These are phyloP conservation scores for Cladosporium sp. DNA, from an alignment of 2,329 filamentous ascomycete genomes.

Conservation along the genomic window DNA sequence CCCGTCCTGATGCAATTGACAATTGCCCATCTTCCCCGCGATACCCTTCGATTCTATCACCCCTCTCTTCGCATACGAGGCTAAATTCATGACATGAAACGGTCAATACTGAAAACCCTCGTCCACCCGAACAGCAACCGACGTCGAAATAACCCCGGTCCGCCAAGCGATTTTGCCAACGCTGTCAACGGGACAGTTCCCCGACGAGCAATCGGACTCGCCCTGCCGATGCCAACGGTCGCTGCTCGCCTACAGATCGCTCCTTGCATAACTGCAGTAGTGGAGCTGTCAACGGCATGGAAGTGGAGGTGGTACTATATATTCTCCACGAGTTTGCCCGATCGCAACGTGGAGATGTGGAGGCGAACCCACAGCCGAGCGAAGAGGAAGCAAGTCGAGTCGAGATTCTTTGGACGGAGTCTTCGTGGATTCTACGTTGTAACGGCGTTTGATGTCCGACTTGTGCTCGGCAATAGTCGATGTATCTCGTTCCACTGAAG, in stretches of 20 bases:
- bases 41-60: neutral
- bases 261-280: neutral
- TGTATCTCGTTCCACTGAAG: neutral
- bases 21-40: neutral
- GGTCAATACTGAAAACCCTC: neutral
- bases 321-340: slow-evolving; percentile 8
- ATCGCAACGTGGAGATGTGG: neutral
- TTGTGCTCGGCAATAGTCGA: neutral
- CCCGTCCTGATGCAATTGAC: neutral
- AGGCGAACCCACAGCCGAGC: neutral
- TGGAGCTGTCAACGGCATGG: slow-evolving; percentile 7
- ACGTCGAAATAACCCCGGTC: slow-evolving; percentile 5
- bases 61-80: neutral
- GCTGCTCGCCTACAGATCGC: neutral
- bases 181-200: slow-evolving; percentile 3
- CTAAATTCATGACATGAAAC: neutral
- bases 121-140: slow-evolving; percentile 2
- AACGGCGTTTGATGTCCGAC: neutral
- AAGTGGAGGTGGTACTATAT: neutral
- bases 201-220: neutral
- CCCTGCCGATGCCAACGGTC: neutral
- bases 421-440: neutral
- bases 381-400: too few relatives aligned
- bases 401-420: neutral
- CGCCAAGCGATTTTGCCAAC: slow-evolving; percentile 1